Evolutionary conservation across 2,329 filamentous ascomycete species (phyloP).

Genomic region (Phialophora verrucosa): DNA sequence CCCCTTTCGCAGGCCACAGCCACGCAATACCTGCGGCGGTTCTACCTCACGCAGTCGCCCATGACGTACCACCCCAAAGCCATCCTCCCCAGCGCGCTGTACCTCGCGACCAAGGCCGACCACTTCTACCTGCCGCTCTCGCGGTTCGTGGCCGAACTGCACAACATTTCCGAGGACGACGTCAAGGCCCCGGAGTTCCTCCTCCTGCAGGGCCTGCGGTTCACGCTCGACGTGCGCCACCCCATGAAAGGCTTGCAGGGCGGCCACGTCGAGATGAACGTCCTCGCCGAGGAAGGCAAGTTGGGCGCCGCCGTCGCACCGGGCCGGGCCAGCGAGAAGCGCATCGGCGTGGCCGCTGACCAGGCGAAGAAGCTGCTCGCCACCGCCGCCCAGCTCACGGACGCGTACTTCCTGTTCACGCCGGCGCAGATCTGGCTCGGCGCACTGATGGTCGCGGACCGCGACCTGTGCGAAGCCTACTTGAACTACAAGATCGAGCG

Average conservation of each 20-base stretch:
- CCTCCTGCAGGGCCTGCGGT: conserved; percentile 87
- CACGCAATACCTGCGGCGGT: conserved; percentile 87
- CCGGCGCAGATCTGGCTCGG: conserved; percentile 93
- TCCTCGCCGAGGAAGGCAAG: conserved; percentile 63
- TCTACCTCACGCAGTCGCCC: conserved; percentile 93
- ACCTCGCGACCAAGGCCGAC: conserved; percentile 92
- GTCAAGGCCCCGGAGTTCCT: conserved; percentile 91
- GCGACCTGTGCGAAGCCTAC: conserved; percentile 52
- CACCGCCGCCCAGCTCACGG: conserved; percentile 81
- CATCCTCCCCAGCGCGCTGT: conserved; percentile 87
- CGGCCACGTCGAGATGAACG: conserved; percentile 77
- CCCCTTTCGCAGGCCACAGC: conserved; percentile 68
- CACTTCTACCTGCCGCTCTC: conserved; percentile 73
- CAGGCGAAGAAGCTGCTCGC: conserved; percentile 75
- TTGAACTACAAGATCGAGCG: conserved; percentile 51
- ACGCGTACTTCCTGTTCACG: conserved; percentile 96
- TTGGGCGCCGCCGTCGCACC: conserved; percentile 37
- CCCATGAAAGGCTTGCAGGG: conserved; percentile 88
- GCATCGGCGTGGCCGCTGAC: conserved; percentile 70
- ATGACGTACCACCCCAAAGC: conserved; percentile 95
- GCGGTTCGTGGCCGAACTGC: conserved; percentile 72
- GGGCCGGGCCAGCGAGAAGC: conserved; percentile 42
- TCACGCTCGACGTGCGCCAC: conserved; percentile 91
- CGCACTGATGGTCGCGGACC: conserved; percentile 76
- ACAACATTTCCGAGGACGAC: conserved; percentile 74